A percentile compares a stretch with the other conserved stretches of the same genome.
Conservation (phyloP, 2,329 filamentous ascomycete species). For the Pseudomassariella vexata region DNA sequence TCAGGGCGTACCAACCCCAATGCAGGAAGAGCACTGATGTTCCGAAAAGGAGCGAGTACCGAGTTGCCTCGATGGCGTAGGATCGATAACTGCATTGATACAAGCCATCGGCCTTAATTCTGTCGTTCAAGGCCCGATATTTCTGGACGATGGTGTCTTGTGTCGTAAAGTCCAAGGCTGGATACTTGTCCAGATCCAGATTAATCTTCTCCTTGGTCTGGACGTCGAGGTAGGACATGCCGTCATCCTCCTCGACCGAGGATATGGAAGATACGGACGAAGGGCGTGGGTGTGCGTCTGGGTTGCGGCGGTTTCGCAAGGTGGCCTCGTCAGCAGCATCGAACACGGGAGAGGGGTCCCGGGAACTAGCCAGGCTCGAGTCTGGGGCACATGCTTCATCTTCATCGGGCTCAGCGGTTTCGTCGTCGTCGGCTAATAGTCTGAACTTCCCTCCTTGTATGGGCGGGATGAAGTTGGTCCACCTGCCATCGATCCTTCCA, state of each 20-base stretch:
- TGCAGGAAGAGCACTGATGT: conserved; percentile 57
- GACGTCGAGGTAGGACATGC: conserved; percentile 63
- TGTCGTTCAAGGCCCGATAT: conserved; percentile 72
- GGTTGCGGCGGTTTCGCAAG: conserved; percentile 24
- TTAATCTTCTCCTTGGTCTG: conserved; percentile 69
- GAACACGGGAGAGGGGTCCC: conserved; percentile 43
- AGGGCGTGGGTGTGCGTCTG: conserved; percentile 20
- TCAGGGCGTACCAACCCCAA: conserved; percentile 60
- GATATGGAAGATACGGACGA: conserved; percentile 58
- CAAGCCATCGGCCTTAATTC: conserved; percentile 67
- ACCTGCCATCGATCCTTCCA: conserved; percentile 72
- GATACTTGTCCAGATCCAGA: conserved; percentile 75
- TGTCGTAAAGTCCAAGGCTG: conserved; percentile 64
- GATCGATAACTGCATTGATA: conserved; percentile 80
- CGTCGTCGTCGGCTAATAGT: conserved; percentile 29
- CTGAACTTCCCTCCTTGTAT: conserved; percentile 84
- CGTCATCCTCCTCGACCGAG: conserved; percentile 41
- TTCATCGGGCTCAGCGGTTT: conserved; percentile 31
- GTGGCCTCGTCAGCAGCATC: conserved; percentile 28
- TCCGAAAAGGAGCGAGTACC: conserved; percentile 64
- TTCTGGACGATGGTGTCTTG: conserved; percentile 73
- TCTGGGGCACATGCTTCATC: conserved; percentile 19
- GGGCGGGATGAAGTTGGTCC: conserved; percentile 84
- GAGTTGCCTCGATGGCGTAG: conserved; percentile 68
- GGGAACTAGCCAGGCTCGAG: conserved; percentile 50